Base-by-base conservation (phyloP, 176 grass and related monocot genomes). In the Carex myosuroides region DNA sequence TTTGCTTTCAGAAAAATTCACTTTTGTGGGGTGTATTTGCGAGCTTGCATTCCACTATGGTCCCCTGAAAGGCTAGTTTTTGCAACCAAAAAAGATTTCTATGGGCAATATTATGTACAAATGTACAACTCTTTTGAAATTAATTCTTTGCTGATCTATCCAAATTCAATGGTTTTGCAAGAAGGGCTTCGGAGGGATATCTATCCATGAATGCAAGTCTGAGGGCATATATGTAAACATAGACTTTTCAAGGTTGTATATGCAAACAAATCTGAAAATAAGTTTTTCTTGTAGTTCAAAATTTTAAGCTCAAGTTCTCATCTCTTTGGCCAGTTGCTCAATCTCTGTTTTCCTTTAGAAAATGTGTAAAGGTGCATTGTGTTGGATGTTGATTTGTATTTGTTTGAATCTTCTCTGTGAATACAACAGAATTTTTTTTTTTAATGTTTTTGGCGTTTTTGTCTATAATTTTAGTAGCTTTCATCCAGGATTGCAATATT, bases 401-500 rank as follows among this genome's bases (percentile, higher is more conserved):
- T 48, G 9, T 81, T 81, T 60, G 18, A 60, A 81, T 81, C 58
- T 83, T 83, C 44, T 46, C 42, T 83, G 62, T 83, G 80, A 83
- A 83, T 83, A 83, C 4, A 50, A 54, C 26, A 14, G 5, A 29
- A 50, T 20, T 18, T 61, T 62, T 2, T 39, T 60, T 60, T 78
- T 60, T 61, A 5, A 14, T 80, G 35, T 63, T 46, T 35, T 17
- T 42, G 20, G 2, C 30, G 16, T 22, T 46, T 65, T 46, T 44
- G 42, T 82, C 44, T 41, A 12, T 82, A 24, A 60, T 82, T 29
- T 54, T 29, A 75, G 20, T 52, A 24, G 44, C 16, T 33, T 60
- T 80, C 37, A 54, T 29, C 21, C 7, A 21, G 69, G 41, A 4
- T 48, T 72, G 69, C 41, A 22, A 72, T 53, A 22, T 13, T 75